Evolutionary conservation across 257 asterid species (phyloP).

Genomic region (Penstemon newberryi): DNA sequence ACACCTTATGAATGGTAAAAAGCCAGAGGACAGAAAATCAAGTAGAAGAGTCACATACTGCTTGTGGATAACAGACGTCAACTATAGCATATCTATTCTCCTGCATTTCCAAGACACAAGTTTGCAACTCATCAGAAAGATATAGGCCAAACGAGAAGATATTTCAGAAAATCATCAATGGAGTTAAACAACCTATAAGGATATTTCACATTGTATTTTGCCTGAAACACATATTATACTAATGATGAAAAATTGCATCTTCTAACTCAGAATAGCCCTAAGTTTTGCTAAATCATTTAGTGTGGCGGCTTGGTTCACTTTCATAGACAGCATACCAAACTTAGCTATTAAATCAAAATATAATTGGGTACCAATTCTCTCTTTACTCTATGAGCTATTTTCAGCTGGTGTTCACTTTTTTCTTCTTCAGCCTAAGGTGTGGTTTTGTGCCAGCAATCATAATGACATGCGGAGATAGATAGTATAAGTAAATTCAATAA

Average conservation of each 20-base stretch:
- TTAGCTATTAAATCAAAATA: slow-evolving; percentile 15
- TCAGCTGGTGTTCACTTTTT: slow-evolving; percentile 7
- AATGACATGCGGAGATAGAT: slow-evolving; percentile 14
- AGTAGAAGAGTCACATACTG: slow-evolving; percentile 56
- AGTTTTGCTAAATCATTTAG: background rate
- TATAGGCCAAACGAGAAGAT: slow-evolving; percentile 18
- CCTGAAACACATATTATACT: slow-evolving; percentile 7
- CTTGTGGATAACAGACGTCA: slow-evolving; percentile 80
- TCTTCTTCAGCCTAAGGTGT: slow-evolving; percentile 11
- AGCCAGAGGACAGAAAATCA: slow-evolving; percentile 22
- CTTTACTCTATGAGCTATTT: slow-evolving; percentile 3
- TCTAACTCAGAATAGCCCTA: slow-evolving; percentile 8
- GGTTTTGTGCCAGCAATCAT: slow-evolving; percentile 8
- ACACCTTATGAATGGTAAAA: slow-evolving; percentile 16
- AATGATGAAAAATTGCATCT: slow-evolving; percentile 12
- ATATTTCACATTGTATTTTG: slow-evolving; percentile 1
- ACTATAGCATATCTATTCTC: slow-evolving; percentile 85
- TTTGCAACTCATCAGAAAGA: slow-evolving; percentile 23
- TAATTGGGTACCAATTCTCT: slow-evolving; percentile 1
- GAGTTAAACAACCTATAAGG: slow-evolving; percentile 18
- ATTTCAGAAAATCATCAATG: slow-evolving; percentile 18
- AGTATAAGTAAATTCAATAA: slow-evolving; percentile 13
- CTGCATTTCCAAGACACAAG: slow-evolving; percentile 52
- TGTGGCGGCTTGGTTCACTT: background rate
- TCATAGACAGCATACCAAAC: slow-evolving; percentile 12